These are phyloP conservation scores for Entonaema liquescens DNA, from an alignment of 495 filamentous ascomycete genomes.

Conservation along the genomic window DNA sequence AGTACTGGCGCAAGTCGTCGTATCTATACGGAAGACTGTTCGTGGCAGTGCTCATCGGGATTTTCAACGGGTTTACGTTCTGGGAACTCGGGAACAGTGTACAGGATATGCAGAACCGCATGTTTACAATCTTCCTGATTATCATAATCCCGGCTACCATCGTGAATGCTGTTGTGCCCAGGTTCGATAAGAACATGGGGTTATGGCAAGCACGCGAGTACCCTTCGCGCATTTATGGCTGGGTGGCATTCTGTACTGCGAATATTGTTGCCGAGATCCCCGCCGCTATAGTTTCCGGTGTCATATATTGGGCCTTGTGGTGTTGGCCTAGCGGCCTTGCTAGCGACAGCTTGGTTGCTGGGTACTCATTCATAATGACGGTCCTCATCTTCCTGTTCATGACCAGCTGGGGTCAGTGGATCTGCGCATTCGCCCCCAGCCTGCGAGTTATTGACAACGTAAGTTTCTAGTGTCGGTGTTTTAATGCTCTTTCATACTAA, in stretches of 20 bases:
- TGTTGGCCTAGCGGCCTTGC: constrained; percentile 82
- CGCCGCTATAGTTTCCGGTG: constrained; percentile 65
- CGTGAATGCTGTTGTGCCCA: constrained; percentile 79
- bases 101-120: constrained; percentile 78
- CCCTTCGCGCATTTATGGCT: constrained; percentile 80
- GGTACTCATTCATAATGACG: constrained; percentile 86
- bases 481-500: neutral
- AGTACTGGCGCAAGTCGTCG: constrained; percentile 79
- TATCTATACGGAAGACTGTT: constrained; percentile 77
- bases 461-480: constrained; percentile 6
- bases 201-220: constrained; percentile 81
- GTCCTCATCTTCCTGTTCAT: constrained; percentile 84
- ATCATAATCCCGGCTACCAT: constrained; percentile 76
- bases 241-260: constrained; percentile 83
- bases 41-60: constrained; percentile 59
- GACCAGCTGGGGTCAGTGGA: constrained; percentile 83
- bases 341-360: constrained; percentile 66
- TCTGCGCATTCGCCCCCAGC: constrained; percentile 79
- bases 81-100: constrained; percentile 73
- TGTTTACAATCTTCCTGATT: constrained; percentile 82
- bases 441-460: constrained; percentile 82
- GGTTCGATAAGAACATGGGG: constrained; percentile 79
- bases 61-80: constrained; percentile 92
- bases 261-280: constrained; percentile 82
- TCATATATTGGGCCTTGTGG: constrained; percentile 81